Evolutionary conservation across 345 rosid genomes (phyloP), one percentile per base, ranked within the genome.

Genomic region (Isatis tinctoria): DNA sequence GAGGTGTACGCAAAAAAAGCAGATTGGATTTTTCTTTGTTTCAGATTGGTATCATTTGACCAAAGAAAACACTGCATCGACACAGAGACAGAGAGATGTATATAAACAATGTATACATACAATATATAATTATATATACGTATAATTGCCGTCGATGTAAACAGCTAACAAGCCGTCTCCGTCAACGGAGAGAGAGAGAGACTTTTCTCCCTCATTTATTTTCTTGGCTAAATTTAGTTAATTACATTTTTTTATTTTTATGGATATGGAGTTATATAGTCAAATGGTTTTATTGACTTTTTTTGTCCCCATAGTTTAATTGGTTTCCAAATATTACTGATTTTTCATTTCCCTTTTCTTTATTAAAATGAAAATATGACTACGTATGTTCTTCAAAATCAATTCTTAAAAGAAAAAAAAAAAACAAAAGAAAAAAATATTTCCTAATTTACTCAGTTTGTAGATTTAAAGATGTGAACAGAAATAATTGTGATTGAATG

Each of bases 1-100:
- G 68, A 65, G 24, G 33, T 60, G 13, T 69, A 76, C 65, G 66
- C 75, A 52, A 37, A 37, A 32, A 32, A 57, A 60, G 24, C 18
- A 20, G 63, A 77, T 58, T 65, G 67, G 43, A 37, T 52, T 40
- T 30, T 58, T 74, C 61, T 65, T 40, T 22, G 66, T 74, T 74
- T 67, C 72, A 77, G 77, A 77, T 77, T 77, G 77, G 77, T 65
- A 30, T 72, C 72, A 72, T 77, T 77, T 77, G 77, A 77, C 81
- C 76, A 11, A n/a, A 77, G 32, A 62, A 77, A 59, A 65, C 76
- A 72, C 73, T 76, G 79, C 74, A 76, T 62, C 48, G 41, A 70
- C 60, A 70, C 53, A 76, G 18, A 56, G 43, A 48, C n/a, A 49
- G 14, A 49, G 13, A 49, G 12, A 20, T 51, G 33, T 51, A 4